A percentile compares a stretch with the other conserved stretches of the same genome.
Evolutionary conservation across 2,329 filamentous ascomycete genomes (phyloP).

Genomic region (Cytospora mali): DNA sequence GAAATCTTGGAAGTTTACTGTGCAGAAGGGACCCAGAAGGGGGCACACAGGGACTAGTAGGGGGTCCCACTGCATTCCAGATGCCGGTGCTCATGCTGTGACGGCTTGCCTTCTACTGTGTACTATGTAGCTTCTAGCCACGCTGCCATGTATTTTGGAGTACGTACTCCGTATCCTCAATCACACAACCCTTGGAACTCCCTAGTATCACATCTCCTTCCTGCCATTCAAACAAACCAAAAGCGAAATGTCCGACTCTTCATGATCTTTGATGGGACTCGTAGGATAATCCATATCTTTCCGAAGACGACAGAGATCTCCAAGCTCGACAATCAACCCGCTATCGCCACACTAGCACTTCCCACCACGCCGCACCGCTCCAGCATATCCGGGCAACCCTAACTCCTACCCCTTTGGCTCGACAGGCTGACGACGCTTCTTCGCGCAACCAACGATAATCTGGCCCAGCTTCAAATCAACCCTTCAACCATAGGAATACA

Average conservation of each 20-base stretch:
- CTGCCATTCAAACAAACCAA: slow-evolving; percentile 15
- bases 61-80: slow-evolving; percentile 11
- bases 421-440: slow-evolving; percentile 3
- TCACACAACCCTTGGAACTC: slow-evolving; percentile 12
- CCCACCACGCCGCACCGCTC: neutral
- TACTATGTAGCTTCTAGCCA: no score
- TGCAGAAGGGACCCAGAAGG: no score
- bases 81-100: slow-evolving; percentile 7
- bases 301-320: neutral
- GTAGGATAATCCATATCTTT: neutral
- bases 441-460: neutral
- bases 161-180: slow-evolving; percentile 16
- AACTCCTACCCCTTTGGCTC: slow-evolving; percentile 11
- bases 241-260: slow-evolving; percentile 8
- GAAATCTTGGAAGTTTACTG: no score
- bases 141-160: slow-evolving; percentile 6
- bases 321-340: slow-evolving; percentile 11
- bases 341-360: slow-evolving; percentile 18
- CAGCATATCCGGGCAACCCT: neutral
- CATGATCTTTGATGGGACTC: slow-evolving; percentile 12
- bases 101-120: slow-evolving; percentile 11
- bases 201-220: slow-evolving; percentile 18
- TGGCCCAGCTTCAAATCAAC: neutral
- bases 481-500: neutral
- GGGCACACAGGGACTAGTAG: neutral